Percentiles rank a stretch among this genome's conserved stretches.
Conservation (phyloP, 2,329 filamentous ascomycete species). For the Epichloe coenophiala region DNA sequence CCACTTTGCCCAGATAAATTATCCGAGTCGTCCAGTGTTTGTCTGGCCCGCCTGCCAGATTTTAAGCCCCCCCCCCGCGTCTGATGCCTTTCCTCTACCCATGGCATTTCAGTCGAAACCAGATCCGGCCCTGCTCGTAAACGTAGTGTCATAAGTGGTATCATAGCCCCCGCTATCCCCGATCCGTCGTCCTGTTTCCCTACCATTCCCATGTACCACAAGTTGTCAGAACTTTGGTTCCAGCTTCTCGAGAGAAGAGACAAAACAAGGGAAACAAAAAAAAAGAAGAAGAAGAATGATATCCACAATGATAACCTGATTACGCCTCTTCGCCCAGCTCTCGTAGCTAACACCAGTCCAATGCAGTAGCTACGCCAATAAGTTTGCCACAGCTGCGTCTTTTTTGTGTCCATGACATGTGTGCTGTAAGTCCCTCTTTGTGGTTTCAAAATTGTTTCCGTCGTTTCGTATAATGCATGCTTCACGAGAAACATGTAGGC, state of each 20-base stretch:
- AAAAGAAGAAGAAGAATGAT: background rate
- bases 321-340: slow-evolving; percentile 10
- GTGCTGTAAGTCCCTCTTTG: slow-evolving; percentile 1
- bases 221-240: slow-evolving; percentile 13
- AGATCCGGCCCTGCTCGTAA: slow-evolving; percentile 4
- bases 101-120: background rate
- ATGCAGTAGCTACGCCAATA: slow-evolving; percentile 6
- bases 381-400: slow-evolving; percentile 3
- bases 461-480: slow-evolving; percentile 1
- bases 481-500: background rate
- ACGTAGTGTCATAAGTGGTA: slow-evolving; percentile 23
- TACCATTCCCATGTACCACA: slow-evolving; percentile 4
- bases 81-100: background rate
- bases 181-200: slow-evolving; percentile 11
- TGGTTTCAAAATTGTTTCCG: slow-evolving; percentile 1
- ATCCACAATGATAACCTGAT: slow-evolving; percentile 8
- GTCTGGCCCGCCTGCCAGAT: background rate
- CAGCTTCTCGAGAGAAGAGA: slow-evolving; percentile 1
- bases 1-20: background rate
- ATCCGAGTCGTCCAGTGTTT: background rate
- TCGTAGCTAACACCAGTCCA: slow-evolving; percentile 7
- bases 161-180: slow-evolving; percentile 18
- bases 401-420: slow-evolving; percentile 3
- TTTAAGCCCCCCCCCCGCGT: background rate
- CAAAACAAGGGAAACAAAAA: slow-evolving; percentile 6